Percentiles rank a stretch among this genome's conserved stretches.
Evolutionary conservation across 148 eudicot genomes (phyloP).

Genomic region (Persicaria maculosa): DNA sequence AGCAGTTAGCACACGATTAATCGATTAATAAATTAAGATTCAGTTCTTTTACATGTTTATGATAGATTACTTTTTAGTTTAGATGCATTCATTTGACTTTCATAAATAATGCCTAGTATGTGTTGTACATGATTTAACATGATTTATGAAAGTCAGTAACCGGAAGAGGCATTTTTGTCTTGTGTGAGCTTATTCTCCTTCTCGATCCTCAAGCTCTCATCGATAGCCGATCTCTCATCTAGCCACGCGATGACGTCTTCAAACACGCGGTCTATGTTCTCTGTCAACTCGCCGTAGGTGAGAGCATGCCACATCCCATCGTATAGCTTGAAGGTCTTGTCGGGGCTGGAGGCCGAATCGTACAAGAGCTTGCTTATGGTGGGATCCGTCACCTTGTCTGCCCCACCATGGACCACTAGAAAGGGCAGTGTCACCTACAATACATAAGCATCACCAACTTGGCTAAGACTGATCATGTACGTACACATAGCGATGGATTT

Average conservation of each 20-base stretch:
- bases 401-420: conserved; percentile 54
- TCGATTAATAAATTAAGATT: no score
- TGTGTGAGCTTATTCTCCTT: conserved; percentile 34
- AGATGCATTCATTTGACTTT: background rate
- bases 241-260: conserved; percentile 62
- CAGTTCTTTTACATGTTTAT: background rate
- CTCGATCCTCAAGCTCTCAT: conserved; percentile 28
- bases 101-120: background rate
- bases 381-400: conserved; percentile 61
- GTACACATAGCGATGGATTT: no score
- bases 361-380: conserved; percentile 43
- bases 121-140: background rate
- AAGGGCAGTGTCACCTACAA: conserved; percentile 51
- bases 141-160: background rate
- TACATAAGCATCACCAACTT: background rate
- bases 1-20: no score
- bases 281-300: conserved; percentile 62
- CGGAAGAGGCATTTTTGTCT: conserved; percentile 23
- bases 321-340: conserved; percentile 75
- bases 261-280: conserved; percentile 46
- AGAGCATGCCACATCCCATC: conserved; percentile 89
- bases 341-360: conserved; percentile 46
- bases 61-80: background rate
- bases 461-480: no score
- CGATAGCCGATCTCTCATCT: conserved; percentile 25